Conservation (phyloP, 164 flowering plant species). For the Sextonia rubra region DNA sequence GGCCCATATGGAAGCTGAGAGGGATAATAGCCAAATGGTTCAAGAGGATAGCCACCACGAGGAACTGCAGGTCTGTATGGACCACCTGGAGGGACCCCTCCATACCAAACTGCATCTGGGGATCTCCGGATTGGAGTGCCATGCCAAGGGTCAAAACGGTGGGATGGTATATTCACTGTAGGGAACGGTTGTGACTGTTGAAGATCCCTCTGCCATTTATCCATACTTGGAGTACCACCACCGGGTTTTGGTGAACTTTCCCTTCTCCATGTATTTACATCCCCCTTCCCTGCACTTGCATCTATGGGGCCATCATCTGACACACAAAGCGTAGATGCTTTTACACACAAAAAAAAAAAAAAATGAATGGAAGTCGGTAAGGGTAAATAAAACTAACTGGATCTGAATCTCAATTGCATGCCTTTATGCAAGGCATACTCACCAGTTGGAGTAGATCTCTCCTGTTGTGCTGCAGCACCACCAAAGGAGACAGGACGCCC, state of each 20-base stretch:
- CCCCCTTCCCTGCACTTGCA: constrained; percentile 32
- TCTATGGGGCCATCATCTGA: constrained; percentile 41
- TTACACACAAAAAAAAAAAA: neutral
- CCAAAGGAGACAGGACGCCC: constrained; percentile 65
- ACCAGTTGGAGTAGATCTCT: constrained; percentile 38
- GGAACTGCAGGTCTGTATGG: constrained; percentile 61
- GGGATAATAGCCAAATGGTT: constrained; percentile 63
- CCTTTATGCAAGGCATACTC: constrained; percentile 11
- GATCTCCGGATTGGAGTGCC: constrained; percentile 57
- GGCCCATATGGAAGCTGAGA: constrained; percentile 51
- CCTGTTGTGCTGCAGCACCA: constrained; percentile 25
- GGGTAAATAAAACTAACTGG: neutral
- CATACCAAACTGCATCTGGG: constrained; percentile 77
- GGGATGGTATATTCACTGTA: constrained; percentile 48
- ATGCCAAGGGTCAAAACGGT: constrained; percentile 72
- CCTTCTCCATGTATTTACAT: constrained; percentile 48
- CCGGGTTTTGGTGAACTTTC: constrained; percentile 40
- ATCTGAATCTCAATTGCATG: neutral
- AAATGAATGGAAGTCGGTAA: neutral
- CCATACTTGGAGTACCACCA: constrained; percentile 48
- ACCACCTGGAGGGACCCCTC: constrained; percentile 67
- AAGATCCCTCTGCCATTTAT: constrained; percentile 69
- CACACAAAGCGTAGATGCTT: constrained; percentile 3
- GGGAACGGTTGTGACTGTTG: constrained; percentile 35
- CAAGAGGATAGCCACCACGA: constrained; percentile 78